Conservation (phyloP, 441 rosid species). For the Macaranga tanarius region DNA sequence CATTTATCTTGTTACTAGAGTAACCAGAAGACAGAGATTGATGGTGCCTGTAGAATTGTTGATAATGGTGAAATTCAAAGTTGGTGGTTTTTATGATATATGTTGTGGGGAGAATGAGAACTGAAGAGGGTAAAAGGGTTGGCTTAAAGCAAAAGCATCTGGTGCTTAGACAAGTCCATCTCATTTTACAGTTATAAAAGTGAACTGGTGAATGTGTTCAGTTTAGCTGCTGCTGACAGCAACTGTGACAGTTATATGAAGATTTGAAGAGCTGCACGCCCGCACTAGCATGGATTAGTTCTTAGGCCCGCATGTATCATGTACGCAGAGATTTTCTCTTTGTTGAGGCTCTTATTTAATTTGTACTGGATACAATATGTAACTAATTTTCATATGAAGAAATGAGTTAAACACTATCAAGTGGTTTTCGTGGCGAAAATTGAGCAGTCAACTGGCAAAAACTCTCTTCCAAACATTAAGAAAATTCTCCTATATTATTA, state of each 20-base stretch:
- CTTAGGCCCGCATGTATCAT: no score
- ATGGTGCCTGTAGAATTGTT: background rate
- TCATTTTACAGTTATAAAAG: slow-evolving; percentile 19
- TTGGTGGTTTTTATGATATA: background rate
- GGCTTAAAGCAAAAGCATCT: background rate
- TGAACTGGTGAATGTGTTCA: background rate
- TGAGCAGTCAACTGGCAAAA: no score
- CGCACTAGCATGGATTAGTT: no score
- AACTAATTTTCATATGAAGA: no score
- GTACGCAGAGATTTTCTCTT: no score
- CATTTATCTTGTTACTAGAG: background rate
- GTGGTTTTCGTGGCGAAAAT: no score
- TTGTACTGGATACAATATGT: no score
- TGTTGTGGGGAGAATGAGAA: background rate
- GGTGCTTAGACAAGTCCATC: slow-evolving; percentile 9
- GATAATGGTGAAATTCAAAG: slow-evolving; percentile 10
- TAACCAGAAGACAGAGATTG: background rate
- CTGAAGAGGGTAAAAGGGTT: background rate
- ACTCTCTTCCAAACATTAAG: no score
- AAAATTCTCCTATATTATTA: no score
- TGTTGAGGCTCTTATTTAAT: no score
- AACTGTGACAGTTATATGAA: background rate
- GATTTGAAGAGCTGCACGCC: no score
- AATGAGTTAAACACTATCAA: no score
- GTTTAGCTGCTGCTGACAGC: background rate